These are phyloP conservation scores for Suhomyces atakaporum DNA, from an alignment of 1,139 yeast genomes.

Conservation along the genomic window DNA sequence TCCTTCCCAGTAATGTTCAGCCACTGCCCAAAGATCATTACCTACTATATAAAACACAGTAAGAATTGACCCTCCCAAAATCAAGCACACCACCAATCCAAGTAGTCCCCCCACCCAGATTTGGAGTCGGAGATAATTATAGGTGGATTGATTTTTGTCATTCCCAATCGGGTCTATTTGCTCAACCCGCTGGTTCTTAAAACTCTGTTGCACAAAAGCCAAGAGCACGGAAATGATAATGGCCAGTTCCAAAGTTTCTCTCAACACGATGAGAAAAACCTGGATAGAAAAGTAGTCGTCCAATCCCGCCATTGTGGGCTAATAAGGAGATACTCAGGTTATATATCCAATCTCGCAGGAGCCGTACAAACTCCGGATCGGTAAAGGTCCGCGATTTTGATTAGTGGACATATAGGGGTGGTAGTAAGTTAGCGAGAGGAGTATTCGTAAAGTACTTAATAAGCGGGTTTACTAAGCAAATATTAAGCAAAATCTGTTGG, in stretches of 20 bases:
- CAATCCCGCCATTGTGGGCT: conserved; percentile 22
- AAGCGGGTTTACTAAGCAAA: no score
- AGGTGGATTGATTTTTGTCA: no score
- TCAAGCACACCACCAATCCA: conserved; percentile 40
- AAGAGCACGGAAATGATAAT: conserved; percentile 47
- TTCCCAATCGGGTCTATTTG: neutral
- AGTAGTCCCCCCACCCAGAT: conserved; percentile 47
- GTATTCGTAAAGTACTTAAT: no score
- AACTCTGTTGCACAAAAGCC: conserved; percentile 43
- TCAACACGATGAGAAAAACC: conserved; percentile 45
- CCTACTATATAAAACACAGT: conserved; percentile 41
- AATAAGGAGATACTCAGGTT: neutral
- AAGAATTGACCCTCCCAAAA: conserved; percentile 40
- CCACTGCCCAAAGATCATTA: conserved; percentile 43
- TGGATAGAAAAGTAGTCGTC: conserved; percentile 47
- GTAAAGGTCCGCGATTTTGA: conserved; percentile 6
- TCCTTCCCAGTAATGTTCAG: conserved; percentile 54
- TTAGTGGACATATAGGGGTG: no score
- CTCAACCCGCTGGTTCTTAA: conserved; percentile 11
- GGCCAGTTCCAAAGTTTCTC: conserved; percentile 50
- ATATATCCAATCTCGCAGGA: no score
- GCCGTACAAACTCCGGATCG: conserved; percentile 6
- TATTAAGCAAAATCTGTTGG: no score
- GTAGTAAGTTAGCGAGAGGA: no score
- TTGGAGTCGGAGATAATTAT: conserved; percentile 32